These are phyloP conservation scores for Pezicula carpinea DNA, from an alignment of 2,329 filamentous ascomycete species.

Conservation along the genomic window DNA sequence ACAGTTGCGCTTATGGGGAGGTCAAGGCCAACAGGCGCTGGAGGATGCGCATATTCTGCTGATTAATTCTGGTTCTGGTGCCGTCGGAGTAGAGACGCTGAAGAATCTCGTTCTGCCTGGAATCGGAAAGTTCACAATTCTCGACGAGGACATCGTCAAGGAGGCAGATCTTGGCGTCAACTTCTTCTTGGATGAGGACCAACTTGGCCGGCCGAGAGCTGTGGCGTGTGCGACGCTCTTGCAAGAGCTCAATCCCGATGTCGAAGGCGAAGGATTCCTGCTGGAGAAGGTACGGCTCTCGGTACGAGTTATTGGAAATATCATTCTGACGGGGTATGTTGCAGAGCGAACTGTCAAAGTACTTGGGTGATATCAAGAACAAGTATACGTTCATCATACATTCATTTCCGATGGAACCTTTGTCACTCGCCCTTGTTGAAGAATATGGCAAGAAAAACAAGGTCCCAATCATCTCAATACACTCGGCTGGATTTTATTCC, in stretches of 20 bases:
- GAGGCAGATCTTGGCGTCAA: constrained; percentile 89
- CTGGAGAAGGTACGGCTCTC: constrained; percentile 36
- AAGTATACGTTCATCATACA: constrained; percentile 58
- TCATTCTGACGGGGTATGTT: background rate
- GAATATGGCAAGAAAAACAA: constrained; percentile 47
- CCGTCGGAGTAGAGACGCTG: constrained; percentile 82
- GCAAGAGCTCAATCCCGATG: constrained; percentile 88
- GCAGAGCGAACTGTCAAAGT: constrained; percentile 10
- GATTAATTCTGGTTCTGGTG: constrained; percentile 81
- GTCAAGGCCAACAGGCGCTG: constrained; percentile 81
- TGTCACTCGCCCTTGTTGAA: constrained; percentile 45
- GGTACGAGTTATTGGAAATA: background rate
- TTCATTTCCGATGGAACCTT: constrained; percentile 51
- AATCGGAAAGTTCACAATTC: constrained; percentile 87
- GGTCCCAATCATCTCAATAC: constrained; percentile 75
- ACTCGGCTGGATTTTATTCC: constrained; percentile 89
- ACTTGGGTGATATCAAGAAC: constrained; percentile 28
- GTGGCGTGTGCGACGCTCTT: constrained; percentile 73
- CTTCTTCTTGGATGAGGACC: constrained; percentile 85
- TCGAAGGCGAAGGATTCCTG: constrained; percentile 68
- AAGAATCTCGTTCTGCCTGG: constrained; percentile 97
- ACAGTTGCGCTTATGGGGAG: constrained; percentile 92
- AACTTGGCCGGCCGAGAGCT: constrained; percentile 72
- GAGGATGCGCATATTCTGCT: constrained; percentile 90
- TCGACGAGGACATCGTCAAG: constrained; percentile 71